Evolutionary conservation across 306 rosid species (phyloP), one percentile per base, ranked within the genome.

Genomic region (Vigna nakashimae): DNA sequence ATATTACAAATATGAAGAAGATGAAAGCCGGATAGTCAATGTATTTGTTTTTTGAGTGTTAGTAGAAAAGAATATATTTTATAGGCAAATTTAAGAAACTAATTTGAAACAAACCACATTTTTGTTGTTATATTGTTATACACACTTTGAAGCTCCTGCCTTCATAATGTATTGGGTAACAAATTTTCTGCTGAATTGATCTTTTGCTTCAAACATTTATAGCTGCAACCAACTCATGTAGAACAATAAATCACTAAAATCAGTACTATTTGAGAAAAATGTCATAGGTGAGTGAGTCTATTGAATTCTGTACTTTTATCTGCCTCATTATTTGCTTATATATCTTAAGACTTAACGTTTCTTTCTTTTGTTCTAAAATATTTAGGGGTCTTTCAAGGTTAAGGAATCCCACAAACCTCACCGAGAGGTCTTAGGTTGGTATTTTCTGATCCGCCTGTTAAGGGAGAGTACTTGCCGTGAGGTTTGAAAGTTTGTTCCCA

Each of bases 11-110:
- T 76, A 64, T 43, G 59, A 70, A 63, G 77, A 78, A 51, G 28
- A 20, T 68, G 48, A 74, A 71, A 72, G 60, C 79, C 70, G 60
- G 69, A 49, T 52, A 71, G 48, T 65, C 69, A 62, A 75, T 74
- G 85, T 74, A 71, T 77, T 82, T 22, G 55, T 45, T 56, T 70
- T 73, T 76, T 65, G 74, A 53, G 53, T 76, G 55, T 38, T 38
- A 82, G 57, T 52, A 74, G 74, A 66, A 69, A 75, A 82, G 78
- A 62, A 6, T 49, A 72, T 71, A 28, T 65, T 78, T 76, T 34
- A 38, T 65, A 73, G 60, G 43, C 53, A 71, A 77, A 80, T 18
- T 24, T 74, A 79, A 56, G 79, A 76, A 62, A 71, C 48, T 76
- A 42, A 18, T 66, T 75, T 63, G 58, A 82, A 82, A 60, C 53